Evolutionary conservation across 495 filamentous ascomycete genomes (phyloP), one percentile per base, ranked within the genome.

Genomic region (Neurospora hispaniola): DNA sequence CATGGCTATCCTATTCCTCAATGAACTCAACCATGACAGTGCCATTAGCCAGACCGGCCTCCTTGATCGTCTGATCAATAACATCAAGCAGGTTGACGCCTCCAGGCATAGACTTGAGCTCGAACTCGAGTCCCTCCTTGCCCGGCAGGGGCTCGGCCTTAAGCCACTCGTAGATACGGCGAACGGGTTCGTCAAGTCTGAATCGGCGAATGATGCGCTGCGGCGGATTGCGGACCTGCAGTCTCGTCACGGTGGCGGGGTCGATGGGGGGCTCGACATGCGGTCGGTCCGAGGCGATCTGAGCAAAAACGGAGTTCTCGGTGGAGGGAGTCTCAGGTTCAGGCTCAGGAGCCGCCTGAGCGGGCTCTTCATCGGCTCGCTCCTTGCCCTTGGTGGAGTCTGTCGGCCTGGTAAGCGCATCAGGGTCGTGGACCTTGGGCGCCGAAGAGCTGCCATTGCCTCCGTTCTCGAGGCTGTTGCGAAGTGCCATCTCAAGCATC

Each of bases 21-120:
- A 93, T 79, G 77, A 91, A 96, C 78, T 97, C 96, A 46, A 99
- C 90, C 91, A 96, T 97, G 43, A 99, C 90, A 0, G 92, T 97
- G 16, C 90, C 93, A 76, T 95, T 95, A 83, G 92, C 94, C 74
- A 99, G 79, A 2, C 96, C 94, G 2, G 94, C 94, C 78, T 93
- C 91, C 71, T 88, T 87, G 68, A 99, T 91, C 23, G 89, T 93
- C 71, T 87, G 80, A 48, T 91, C 87, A 11, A 97, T 83, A 43
- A 84, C 79, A 6, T 92, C 91, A 68, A 97, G 92, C 72, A 99
- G 79, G 75, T 98, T 94, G 77, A 86, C 89, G 46, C 93, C 92
- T 85, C 93, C 87, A 20, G 86, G 88, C 80, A 85, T 82, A 11
- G 79, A 75, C 77, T 93, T 92, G 72, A 99, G 86, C 76, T 97